A percentile compares a stretch with the other conserved stretches of the same genome.
Evolutionary conservation across 148 eudicot species (phyloP).

Genomic region (Persicaria tinctoria): DNA sequence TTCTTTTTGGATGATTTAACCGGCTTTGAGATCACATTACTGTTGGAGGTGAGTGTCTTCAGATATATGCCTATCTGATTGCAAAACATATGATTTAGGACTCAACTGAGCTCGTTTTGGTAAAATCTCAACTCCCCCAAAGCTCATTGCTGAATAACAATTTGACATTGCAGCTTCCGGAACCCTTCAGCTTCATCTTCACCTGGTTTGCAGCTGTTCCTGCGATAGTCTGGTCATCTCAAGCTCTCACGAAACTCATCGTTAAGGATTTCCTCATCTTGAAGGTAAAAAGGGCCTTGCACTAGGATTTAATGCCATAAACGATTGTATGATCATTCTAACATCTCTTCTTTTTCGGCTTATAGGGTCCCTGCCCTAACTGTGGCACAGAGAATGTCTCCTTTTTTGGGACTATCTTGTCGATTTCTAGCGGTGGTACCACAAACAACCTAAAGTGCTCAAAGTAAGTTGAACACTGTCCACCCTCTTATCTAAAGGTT

Average conservation of each 20-base stretch:
- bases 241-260: slow-evolving; percentile 57
- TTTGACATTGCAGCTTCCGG: slow-evolving; percentile 72
- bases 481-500: neutral
- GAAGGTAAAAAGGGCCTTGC: slow-evolving; percentile 36
- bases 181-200: slow-evolving; percentile 95
- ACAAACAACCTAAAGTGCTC: slow-evolving; percentile 76
- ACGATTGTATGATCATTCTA: neutral
- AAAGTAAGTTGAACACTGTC: slow-evolving; percentile 37
- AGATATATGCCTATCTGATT: neutral
- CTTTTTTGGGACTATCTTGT: slow-evolving; percentile 85
- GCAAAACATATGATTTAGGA: neutral
- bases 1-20: slow-evolving; percentile 93
- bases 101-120: neutral
- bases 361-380: slow-evolving; percentile 90
- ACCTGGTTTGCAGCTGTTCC: slow-evolving; percentile 97
- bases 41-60: slow-evolving; percentile 52
- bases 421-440: slow-evolving; percentile 75
- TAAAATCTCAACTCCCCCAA: neutral
- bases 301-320: no score
- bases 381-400: slow-evolving; percentile 92
- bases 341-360: neutral
- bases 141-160: neutral
- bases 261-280: slow-evolving; percentile 81
- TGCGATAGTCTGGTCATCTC: slow-evolving; percentile 56
- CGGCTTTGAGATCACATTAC: slow-evolving; percentile 74